Evolutionary conservation across 768 basidiomycete species (phyloP), one percentile per base, ranked within the genome.

Genomic region (Termitomyces sp.): DNA sequence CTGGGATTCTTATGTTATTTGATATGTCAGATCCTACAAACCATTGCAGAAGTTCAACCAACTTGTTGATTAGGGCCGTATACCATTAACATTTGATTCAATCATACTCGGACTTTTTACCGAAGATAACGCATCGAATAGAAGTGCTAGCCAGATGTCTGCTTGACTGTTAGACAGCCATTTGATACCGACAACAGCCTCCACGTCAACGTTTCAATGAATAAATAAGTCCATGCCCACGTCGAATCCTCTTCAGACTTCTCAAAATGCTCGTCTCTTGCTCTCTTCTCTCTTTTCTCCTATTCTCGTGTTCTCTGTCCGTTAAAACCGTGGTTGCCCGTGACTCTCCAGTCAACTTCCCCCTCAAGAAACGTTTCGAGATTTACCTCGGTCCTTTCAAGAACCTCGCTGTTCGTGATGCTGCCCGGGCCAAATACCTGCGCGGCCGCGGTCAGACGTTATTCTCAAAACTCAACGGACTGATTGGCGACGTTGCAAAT

Each of bases 401-500:
- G 58, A 79, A 80, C 54, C 68, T 88, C 46, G 58, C 85, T 35
- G 65, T 71, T 46, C 75, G 72, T 56, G 86, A 87, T 66, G 74
- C 77, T 56, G 72, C 74, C 26, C 78, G 85, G 59, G 79, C 78
- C 13, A 64, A 72, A 60, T 66, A 71, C 38, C 62, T 87, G 50
- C 75, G 72, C 48, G 68, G 68, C 1, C 73, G 67, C 26, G 74
- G 71, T 9, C 65, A 70, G 24, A 72, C 74, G 11, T 72, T 71
- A 58, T 58, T 61, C 22, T 72, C 74, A 18, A 73, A 70, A 57
- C 56, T 62, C 18, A 57, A 60, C 60, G 61, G 63, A 24, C 1
- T 18, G 22, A 9, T 24, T 16, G 10, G 9, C 22, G 22, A 36
- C 22, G 11, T 14, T 14, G 1, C 11, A 22, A 32, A 20, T 11